Base-by-base conservation (phyloP, 2,329 filamentous ascomycete genomes). In the Madurella fahalii region DNA sequence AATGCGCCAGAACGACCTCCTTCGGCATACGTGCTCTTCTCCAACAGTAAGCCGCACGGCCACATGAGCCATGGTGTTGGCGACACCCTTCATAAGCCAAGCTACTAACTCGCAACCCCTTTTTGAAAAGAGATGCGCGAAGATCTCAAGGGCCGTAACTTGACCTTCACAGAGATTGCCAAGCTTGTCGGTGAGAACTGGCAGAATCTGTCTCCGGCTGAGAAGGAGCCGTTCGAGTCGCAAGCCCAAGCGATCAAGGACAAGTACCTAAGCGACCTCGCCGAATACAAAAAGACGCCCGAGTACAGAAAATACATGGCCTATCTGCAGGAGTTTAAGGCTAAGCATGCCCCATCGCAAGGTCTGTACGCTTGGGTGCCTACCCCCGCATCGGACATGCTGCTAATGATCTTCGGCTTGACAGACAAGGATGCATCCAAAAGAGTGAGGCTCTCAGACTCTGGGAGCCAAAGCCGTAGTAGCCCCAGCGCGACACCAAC, bases 21-120 rank as follows among this genome's bases (percentile, higher is more conserved):
- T 0, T 93, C 89, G 4, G 89, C 89, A 47, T 93, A 93, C 71
- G 89, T 93, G 12, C 80, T 93, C 15, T 94, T 94, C 65, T 92
- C 89, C 0, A 93, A 93, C 64, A 89, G 86, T 89, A 70, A 74
- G 85, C 77, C 20, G 42, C 9, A 11, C 40, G 30, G 12, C 8
- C 5, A 25, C 32, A 5, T 43, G 9, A 32, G 18, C 17, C 17
- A 2, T 37, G 4, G n/a, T 18, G 17, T 32, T 7, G n/a, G 15
- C 17, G 34, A n/a, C 20, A 15, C 18, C 5, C 32, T n/a, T 16
- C 18, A 13, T 13, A 7, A 34, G 2, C 5, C 7, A 8, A 32
- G 16, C 16, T 18, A 34, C 58, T 63, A 43, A 64, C 50, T 5
- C 9, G 16, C 2, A 8, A 25, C 7, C 25, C 34, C 18, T 15